These are phyloP conservation scores for Debaryomyces singareniensis DNA, from an alignment of 1,139 yeast genomes.

Conservation along the genomic window DNA sequence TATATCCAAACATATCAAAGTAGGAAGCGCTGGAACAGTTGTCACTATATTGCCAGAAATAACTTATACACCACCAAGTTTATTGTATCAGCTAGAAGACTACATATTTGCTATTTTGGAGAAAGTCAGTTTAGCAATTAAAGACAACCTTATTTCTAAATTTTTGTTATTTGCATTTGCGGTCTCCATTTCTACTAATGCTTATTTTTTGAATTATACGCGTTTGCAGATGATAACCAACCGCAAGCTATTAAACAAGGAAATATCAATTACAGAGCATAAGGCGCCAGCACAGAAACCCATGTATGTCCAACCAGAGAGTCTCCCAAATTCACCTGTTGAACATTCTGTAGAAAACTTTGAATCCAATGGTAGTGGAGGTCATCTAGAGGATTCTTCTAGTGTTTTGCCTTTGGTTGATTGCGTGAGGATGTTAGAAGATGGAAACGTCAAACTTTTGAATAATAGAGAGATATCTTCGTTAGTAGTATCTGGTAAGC, in stretches of 20 bases:
- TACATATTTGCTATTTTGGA: conserved; percentile 46
- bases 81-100: conserved; percentile 64
- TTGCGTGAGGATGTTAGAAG: conserved; percentile 55
- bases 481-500: conserved; percentile 67
- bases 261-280: conserved; percentile 24
- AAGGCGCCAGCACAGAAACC: conserved; percentile 1
- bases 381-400: conserved; percentile 11
- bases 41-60: conserved; percentile 65
- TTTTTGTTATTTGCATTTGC: conserved; percentile 68
- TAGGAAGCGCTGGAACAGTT: conserved; percentile 46
- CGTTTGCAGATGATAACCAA: conserved; percentile 48
- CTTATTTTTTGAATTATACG: conserved; percentile 75
- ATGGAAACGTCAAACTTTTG: conserved; percentile 64
- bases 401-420: conserved; percentile 49
- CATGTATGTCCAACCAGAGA: not conserved
- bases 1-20: conserved; percentile 34
- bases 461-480: conserved; percentile 67
- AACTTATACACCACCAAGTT: conserved; percentile 63
- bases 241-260: conserved; percentile 36
- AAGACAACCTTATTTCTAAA: conserved; percentile 78
- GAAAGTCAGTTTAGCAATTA: conserved; percentile 63
- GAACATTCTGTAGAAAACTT: conserved; percentile 1
- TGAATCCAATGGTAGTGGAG: conserved; percentile 6
- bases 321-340: conserved; percentile 1
- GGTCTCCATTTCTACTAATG: conserved; percentile 72